Base-by-base conservation (phyloP, 1,139 yeast species). In the Eremothecium gossypii region DNA sequence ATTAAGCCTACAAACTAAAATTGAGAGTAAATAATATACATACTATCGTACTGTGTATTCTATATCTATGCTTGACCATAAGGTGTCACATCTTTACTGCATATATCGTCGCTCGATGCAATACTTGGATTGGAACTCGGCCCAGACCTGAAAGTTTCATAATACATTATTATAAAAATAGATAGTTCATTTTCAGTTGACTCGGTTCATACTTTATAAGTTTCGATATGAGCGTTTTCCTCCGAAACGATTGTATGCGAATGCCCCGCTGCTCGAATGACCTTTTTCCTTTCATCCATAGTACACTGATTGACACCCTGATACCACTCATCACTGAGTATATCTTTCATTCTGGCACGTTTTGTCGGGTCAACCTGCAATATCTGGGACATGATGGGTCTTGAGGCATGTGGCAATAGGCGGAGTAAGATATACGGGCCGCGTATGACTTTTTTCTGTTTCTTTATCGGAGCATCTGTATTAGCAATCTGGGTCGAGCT, bases 341-440 rank as follows among this genome's bases (percentile, higher is more conserved):
- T 74, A 28, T 82, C 86, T 27, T 73, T 74, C 58, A 91, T 64
- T 0, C 81, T 69, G 2, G 91, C 84, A 49, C 98, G 74, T 48
- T 73, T 69, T 5, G 51, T 57, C 2, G 95, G 86, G 49, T 83
- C 81, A 6, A 86, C 63, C 38, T 70, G 76, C 27, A 91, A 69
- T 85, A 91, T 87, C 38, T 71, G 71, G 23, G 79, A 77, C 36
- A 91, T 74, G 8, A 91, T 72, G 7, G 83, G 84, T 52, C 97
- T 73, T 11, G 95, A 74, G 3, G 87, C 87, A 51, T 80, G 83
- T 2, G 98, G 98, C 39, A 93, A 68, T 49, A 91, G 69, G 55
- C 96, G 74, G 70, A 91, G 71, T 49, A 93, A 67, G 53, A 97
- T 71, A 70, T 91, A 86, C 2, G 97, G 96, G 1, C 98, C 98